Conservation (phyloP, 1,284 basidiomycete genomes). For the Garcileccinum viscosum region DNA sequence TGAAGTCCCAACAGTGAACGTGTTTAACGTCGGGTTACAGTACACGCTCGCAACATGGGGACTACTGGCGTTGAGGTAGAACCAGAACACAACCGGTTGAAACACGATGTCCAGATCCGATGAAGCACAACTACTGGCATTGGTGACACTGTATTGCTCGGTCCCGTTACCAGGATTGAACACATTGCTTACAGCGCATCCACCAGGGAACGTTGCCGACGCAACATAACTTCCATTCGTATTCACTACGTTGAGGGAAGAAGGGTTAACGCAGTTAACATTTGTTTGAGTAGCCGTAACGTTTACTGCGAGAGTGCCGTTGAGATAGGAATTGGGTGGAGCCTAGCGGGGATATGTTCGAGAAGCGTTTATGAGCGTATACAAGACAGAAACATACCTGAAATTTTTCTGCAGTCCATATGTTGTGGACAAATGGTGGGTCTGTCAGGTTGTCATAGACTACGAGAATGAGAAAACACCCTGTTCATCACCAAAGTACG, state of each 20-base stretch:
- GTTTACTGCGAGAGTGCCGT: slow-evolving; percentile 58
- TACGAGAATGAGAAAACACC: slow-evolving; percentile 35
- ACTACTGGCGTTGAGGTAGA: slow-evolving; percentile 42
- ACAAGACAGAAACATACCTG: slow-evolving; percentile 39
- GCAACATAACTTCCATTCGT: slow-evolving; percentile 40
- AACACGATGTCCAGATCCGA: slow-evolving; percentile 44
- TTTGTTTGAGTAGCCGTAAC: slow-evolving; percentile 59
- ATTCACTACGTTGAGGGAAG: slow-evolving; percentile 35
- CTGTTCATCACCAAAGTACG: slow-evolving; percentile 9
- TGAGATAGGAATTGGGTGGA: slow-evolving; percentile 47
- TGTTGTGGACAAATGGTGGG: slow-evolving; percentile 56
- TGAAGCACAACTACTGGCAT: slow-evolving; percentile 46
- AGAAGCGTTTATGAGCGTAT: neutral
- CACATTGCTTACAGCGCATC: slow-evolving; percentile 46
- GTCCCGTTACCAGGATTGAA: slow-evolving; percentile 48
- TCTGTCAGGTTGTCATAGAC: slow-evolving; percentile 54
- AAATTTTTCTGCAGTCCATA: slow-evolving; percentile 60
- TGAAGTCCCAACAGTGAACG: slow-evolving; percentile 50
- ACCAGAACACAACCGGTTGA: slow-evolving; percentile 72
- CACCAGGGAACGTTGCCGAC: slow-evolving; percentile 48
- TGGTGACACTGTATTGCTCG: slow-evolving; percentile 55
- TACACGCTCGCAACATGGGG: slow-evolving; percentile 57
- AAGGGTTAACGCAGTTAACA: slow-evolving; percentile 53
- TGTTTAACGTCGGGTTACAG: slow-evolving; percentile 56
- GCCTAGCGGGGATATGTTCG: slow-evolving; percentile 32